Base-by-base conservation (phyloP, 768 basidiomycete species). In the Phanerochaete sordida region DNA sequence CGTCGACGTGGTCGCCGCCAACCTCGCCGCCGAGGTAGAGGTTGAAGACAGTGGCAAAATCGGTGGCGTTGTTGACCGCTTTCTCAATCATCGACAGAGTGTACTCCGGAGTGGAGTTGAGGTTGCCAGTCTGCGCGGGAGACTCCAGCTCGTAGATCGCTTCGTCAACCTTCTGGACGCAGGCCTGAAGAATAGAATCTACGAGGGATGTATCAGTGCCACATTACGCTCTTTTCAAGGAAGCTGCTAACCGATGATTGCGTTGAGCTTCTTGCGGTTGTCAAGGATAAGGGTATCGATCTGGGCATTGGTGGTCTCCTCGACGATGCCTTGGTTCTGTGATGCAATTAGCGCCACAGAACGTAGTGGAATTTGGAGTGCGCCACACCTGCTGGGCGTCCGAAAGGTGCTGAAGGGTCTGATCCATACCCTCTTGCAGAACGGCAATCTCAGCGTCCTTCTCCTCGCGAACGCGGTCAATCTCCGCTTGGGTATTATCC, bases 61-160 rank as follows among this genome's bases (percentile, higher is more conserved):
- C 96, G 49, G 87, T 98, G 16, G 95, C 93, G 67, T 91, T 96
- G 72, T 91, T 95, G 70, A 90, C 77, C 1, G 94, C 90, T 76
- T 98, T 98, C 74, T 99, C 97, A 69, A 98, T 93, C 90, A 98
- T 95, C 1, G 97, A 97, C 19, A 98, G 79, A 0, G 95, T 96
- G 72, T 98, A 98, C 72, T 98, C 96, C 3, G 97, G 97, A 0
- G 97, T 98, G n/a, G 96, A 93, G 70, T 92, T 96, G 66, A 89
- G 82, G 74, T 98, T 98, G 37, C 96, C 97, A 3, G 90, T 90
- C 68, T 94, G 92, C 43, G 91, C 90, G 2, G 94, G 93, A 3
- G 97, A 97, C 73, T 99, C 96, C 44, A 99, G 83, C 73, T 98
- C 97, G 74, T 98, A 99, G 66, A 98, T 92, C 5, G 93, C 84